Base-by-base conservation (phyloP, 441 rosid species). In the Hura crepitans region DNA sequence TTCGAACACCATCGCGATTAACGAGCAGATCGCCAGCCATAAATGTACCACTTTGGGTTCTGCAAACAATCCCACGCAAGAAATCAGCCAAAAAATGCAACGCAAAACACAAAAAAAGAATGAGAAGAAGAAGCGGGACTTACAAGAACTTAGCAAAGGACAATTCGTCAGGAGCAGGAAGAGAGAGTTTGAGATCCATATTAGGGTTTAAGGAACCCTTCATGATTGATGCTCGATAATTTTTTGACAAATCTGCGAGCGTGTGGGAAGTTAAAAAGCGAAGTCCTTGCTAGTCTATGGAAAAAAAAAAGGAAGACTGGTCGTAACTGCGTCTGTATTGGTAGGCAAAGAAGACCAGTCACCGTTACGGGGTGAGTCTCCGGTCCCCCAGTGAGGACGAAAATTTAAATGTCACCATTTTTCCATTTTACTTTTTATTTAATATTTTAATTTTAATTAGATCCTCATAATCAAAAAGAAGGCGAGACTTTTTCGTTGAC, bases 11-110 rank as follows among this genome's bases (percentile, higher is more conserved):
- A 45, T 94, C 92, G 35, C 82, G 84, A 78, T 94, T 94, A 61
- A 92, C 99, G 22, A 88, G 92, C 42, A 94, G 92, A 85, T 94
- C 99, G 66, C 97, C 99, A 42, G 84, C 96, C 81, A 82, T 82
- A 62, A 94, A 92, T 30, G 97, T 92, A 25, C 99, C 99, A 62
- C 97, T 94, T 68, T 78, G 84, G 14, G 99, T 90, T 70, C 97
- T 94, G 77, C 12, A 15, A 43, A 0, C 23, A 69, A 72, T 4
- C 18, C 30, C 55, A 12, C 69, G 57, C 62, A 31, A 14, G 62
- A 78, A 49, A 61, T 45, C 63, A 53, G 57, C 45, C 3, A 46
- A 55, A 12, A 46, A 37, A 43, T 4, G 20, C 9, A 51, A 54
- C 22, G 39, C 8, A 43, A 13, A 3, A 27, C 6, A 18, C 12